A percentile compares a stretch with the other conserved stretches of the same genome.
Evolutionary conservation across 2,329 filamentous ascomycete species (phyloP).

Genomic region (Pseudogymnoascus verrucosus): DNA sequence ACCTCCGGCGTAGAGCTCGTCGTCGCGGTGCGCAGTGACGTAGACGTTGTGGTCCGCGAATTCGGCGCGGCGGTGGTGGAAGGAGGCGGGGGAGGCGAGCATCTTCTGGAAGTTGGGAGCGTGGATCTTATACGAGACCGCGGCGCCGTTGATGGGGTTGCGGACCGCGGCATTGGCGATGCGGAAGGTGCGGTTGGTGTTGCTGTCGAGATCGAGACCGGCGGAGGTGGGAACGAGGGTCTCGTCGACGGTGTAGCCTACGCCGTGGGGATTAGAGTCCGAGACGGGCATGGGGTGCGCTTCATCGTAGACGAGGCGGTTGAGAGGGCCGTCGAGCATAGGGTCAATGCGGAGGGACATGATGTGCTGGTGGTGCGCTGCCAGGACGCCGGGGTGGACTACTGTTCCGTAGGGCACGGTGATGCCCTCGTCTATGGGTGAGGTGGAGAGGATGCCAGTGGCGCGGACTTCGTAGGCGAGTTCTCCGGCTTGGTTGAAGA

Average conservation of each 20-base stretch:
- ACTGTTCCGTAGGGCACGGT: constrained; percentile 60
- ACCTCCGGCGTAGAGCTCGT: constrained; percentile 44
- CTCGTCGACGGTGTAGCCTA: constrained; percentile 41
- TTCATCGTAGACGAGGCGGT: constrained; percentile 49
- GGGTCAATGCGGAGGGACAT: constrained; percentile 60
- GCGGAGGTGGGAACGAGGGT: constrained; percentile 39
- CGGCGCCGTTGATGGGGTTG: constrained; percentile 46
- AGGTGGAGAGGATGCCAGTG: constrained; percentile 59
- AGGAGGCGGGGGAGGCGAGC: constrained; percentile 40
- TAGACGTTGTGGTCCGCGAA: constrained; percentile 49
- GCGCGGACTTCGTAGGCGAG: constrained; percentile 60
- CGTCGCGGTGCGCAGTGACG: constrained; percentile 45
- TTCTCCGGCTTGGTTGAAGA: constrained; percentile 64
- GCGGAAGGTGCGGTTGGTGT: constrained; percentile 47
- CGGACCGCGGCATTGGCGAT: constrained; percentile 44
- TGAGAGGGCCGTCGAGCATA: constrained; percentile 49
- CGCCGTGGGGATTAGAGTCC: constrained; percentile 42
- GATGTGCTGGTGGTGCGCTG: constrained; percentile 68
- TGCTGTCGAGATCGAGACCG: constrained; percentile 40
- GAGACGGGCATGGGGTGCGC: constrained; percentile 52
- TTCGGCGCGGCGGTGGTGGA: constrained; percentile 42
- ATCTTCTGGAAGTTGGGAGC: constrained; percentile 50
- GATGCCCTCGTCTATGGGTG: constrained; percentile 57
- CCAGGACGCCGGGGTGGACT: constrained; percentile 61
- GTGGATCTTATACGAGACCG: constrained; percentile 49